Percentiles rank a stretch among this genome's conserved stretches.
These are phyloP conservation scores for Penstemon davidsonii DNA, from an alignment of 257 asterid species.

Conservation along the genomic window DNA sequence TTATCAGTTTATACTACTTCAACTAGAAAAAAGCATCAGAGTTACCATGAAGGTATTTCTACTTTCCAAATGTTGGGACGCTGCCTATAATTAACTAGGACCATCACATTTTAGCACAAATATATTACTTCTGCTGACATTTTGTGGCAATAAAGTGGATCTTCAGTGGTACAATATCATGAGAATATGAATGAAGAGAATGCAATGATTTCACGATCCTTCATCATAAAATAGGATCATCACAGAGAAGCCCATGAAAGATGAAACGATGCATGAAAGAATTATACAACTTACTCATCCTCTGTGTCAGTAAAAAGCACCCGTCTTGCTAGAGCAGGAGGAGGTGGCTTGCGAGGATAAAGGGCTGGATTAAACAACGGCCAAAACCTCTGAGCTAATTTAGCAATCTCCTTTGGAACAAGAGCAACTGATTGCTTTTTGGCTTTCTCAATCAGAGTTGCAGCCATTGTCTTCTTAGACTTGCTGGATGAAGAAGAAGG, in stretches of 20 bases:
- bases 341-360: conserved; percentile 94
- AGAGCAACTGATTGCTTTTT: conserved; percentile 70
- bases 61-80: not conserved
- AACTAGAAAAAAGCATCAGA: not conserved
- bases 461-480: conserved; percentile 80
- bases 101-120: conserved; percentile 11
- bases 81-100: conserved; percentile 7
- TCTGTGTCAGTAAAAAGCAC: conserved; percentile 95
- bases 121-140: conserved; percentile 1
- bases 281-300: conserved; percentile 91
- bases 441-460: conserved; percentile 80
- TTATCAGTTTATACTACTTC: conserved; percentile 9
- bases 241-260: conserved; percentile 12
- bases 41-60: not conserved
- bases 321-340: conserved; percentile 69
- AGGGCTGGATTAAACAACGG: conserved; percentile 85
- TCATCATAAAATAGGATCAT: conserved; percentile 3
- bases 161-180: not conserved
- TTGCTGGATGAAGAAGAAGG: conserved; percentile 42
- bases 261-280: conserved; percentile 26
- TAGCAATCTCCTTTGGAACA: conserved; percentile 86
- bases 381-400: conserved; percentile 75
- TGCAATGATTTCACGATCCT: conserved; percentile 16
- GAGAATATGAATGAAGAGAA: conserved; percentile 15
- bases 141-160: not conserved